These are phyloP conservation scores for Metschnikowia orientalis DNA, from an alignment of 805 yeast species.

Conservation along the genomic window DNA sequence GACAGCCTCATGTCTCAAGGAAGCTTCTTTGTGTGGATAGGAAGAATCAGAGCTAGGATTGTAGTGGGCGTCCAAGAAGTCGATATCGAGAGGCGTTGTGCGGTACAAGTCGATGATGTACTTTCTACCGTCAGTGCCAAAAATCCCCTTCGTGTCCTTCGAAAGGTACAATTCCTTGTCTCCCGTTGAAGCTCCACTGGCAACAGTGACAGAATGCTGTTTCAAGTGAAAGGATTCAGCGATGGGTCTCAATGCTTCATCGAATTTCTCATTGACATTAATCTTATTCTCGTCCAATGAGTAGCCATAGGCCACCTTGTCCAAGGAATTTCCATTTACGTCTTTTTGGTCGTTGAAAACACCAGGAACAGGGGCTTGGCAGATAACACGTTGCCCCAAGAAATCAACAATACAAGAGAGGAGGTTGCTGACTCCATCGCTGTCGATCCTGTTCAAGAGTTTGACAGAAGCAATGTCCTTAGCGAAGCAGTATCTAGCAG, in stretches of 20 bases:
- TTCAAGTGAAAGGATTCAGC: slow-evolving; percentile 78
- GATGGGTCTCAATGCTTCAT: slow-evolving; percentile 50
- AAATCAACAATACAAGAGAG: slow-evolving; percentile 86
- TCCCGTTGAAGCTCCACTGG: slow-evolving; percentile 35
- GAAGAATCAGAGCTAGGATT: slow-evolving; percentile 36
- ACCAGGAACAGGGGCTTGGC: slow-evolving; percentile 97
- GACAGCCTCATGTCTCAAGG: slow-evolving; percentile 82
- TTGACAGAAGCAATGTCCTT: slow-evolving; percentile 76
- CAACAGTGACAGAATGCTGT: slow-evolving; percentile 53
- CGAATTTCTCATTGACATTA: slow-evolving; percentile 50
- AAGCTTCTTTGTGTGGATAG: slow-evolving; percentile 79
- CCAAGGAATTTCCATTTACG: slow-evolving; percentile 14
- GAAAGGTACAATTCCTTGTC: slow-evolving; percentile 58
- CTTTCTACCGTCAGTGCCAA: slow-evolving; percentile 79
- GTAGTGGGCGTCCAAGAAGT: slow-evolving; percentile 60
- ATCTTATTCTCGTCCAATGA: slow-evolving; percentile 56
- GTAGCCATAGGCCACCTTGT: slow-evolving; percentile 67
- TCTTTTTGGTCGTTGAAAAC: slow-evolving; percentile 46
- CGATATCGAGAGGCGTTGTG: slow-evolving; percentile 79
- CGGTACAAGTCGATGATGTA: slow-evolving; percentile 83
- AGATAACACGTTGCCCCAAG: slow-evolving; percentile 80
- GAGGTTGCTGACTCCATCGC: slow-evolving; percentile 60
- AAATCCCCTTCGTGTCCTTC: slow-evolving; percentile 77
- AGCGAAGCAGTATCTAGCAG: slow-evolving; percentile 73
- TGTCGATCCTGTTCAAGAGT: slow-evolving; percentile 61